Evolutionary conservation across 2,329 filamentous ascomycete genomes (phyloP), one percentile per base, ranked within the genome.

Genomic region (Botryosphaeria agaves): DNA sequence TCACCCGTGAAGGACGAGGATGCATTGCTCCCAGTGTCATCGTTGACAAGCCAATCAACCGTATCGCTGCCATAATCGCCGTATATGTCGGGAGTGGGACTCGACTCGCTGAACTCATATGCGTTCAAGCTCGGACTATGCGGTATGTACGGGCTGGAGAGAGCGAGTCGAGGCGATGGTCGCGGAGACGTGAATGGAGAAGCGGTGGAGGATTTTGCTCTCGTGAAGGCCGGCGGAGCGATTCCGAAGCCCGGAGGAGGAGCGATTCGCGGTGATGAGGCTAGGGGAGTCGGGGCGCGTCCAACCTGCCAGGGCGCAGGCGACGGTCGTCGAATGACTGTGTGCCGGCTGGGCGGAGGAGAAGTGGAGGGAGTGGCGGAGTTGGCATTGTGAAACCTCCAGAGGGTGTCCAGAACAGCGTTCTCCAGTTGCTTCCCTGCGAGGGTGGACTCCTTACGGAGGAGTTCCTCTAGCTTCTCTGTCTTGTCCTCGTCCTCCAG

Each of bases 401-500:
- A 95, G 40, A 95, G 64, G 27, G 83, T 79, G 51, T 93, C 84
- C 36, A 98, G 64, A 33, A 94, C 76, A 23, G 79, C 78, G 61
- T 94, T 89, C 49, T 95, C 89, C 32, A 95, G 68, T 14, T 76
- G 69, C 40, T 74, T 62, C 35, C 84, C 87, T 12, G 68, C 69
- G 41, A 95, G 62, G 18, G 64, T 68, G 5, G 83, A 84, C 56
- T 85, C 74, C 42, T 74, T 76, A 55, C 74, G 76, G 45, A 95
- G 64, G 31, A 94, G 65, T 41, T 84, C 79, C 58, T 94, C 85
- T 31, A 94, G 65, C 56, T 72, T 80, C 56, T 95, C 87, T 29
- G 81, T 87, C 64, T 89, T 92, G 48, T 94, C 87, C 56, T 98
- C 89, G 39, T 95, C 89, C 45, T 92, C 82, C 37, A 93, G 65